Evolutionary conservation across 176 grass and related monocot species (phyloP), one percentile per base, ranked within the genome.

Genomic region (Cocos nucifera): DNA sequence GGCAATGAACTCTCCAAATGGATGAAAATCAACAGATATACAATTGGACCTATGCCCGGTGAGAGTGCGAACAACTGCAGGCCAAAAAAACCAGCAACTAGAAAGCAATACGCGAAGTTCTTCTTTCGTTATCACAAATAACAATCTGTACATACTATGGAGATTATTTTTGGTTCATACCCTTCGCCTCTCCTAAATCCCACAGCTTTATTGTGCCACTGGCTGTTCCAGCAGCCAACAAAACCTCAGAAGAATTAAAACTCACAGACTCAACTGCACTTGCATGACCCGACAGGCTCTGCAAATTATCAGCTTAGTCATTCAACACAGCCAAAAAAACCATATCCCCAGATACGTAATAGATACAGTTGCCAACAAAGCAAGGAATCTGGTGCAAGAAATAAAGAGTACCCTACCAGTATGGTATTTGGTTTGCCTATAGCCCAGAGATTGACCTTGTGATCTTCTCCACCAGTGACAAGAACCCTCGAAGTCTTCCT

Each of bases 1-100:
- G 23, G 83, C 92, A 69, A 96, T 78, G 56, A 96, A 90, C 66
- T 96, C 92, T 15, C 87, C 87, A 80, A 96, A 96, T 29, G 92
- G 92, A 69, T 96, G 92, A 62, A 90, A 96, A 74, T 96, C 87
- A 52, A 96, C 77, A 32, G 87, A 74, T 50, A 70, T 83, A 72
- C 92, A 90, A 76, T 75, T 96, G 18, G 92, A 96, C 65, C 87
- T 82, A n/a, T 96, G 92, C n/a, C 86, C 92, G 64, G 92, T 96
- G 64, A 90, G 80, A 79, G 83, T 90, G 32, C 80, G 87, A 73
- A 90, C n/a, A 53, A 88, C 92, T 96, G 83, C 28, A 62, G 28
- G 62, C 16, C 30, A 62, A 65, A 72, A 68, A 15, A 56, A 62
- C 17, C 70, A 22, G 22, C 48, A 70, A 22, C 61, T 57, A 62